Evolutionary conservation across 306 rosid genomes (phyloP).

Genomic region (Quercus robur): DNA sequence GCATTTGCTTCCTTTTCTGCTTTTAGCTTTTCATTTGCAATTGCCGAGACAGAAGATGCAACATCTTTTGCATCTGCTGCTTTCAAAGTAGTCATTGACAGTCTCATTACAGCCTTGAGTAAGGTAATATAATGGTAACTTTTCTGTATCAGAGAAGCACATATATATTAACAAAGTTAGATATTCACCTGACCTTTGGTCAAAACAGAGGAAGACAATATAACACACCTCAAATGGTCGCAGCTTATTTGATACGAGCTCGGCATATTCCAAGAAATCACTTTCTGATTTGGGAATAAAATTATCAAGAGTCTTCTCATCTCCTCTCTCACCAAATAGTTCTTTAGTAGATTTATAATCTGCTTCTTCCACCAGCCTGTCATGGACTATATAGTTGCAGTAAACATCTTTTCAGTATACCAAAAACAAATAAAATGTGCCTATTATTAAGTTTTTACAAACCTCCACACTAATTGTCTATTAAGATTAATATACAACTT

Average conservation of each 20-base stretch:
- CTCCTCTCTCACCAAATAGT: slow-evolving; percentile 52
- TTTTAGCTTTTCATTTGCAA: slow-evolving; percentile 90
- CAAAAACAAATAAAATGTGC: not conserved
- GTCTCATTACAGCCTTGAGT: slow-evolving; percentile 77
- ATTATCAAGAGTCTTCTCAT: slow-evolving; percentile 75
- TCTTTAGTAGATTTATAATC: slow-evolving; percentile 83
- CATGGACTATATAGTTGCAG: slow-evolving; percentile 9
- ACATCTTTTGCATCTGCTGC: slow-evolving; percentile 97
- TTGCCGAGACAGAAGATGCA: slow-evolving; percentile 80
- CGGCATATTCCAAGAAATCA: slow-evolving; percentile 92
- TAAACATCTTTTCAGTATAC: not conserved
- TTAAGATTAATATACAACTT: not conserved
- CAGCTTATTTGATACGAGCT: slow-evolving; percentile 69
- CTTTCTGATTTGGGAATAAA: slow-evolving; percentile 89
- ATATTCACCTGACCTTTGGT: not conserved
- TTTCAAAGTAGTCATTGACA: slow-evolving; percentile 74
- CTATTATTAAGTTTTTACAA: not conserved
- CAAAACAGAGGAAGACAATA: not conserved
- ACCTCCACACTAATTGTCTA: not conserved
- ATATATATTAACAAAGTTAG: not conserved
- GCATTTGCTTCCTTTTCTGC: slow-evolving; percentile 90
- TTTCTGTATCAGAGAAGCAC: slow-evolving; percentile 53
- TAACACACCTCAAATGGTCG: slow-evolving; percentile 62
- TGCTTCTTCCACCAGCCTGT: slow-evolving; percentile 89
- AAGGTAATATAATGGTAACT: slow-evolving; percentile 72